Evolutionary conservation across 2,329 filamentous ascomycete species (phyloP), one percentile per base, ranked within the genome.

Genomic region (Aspergillus ustus): DNA sequence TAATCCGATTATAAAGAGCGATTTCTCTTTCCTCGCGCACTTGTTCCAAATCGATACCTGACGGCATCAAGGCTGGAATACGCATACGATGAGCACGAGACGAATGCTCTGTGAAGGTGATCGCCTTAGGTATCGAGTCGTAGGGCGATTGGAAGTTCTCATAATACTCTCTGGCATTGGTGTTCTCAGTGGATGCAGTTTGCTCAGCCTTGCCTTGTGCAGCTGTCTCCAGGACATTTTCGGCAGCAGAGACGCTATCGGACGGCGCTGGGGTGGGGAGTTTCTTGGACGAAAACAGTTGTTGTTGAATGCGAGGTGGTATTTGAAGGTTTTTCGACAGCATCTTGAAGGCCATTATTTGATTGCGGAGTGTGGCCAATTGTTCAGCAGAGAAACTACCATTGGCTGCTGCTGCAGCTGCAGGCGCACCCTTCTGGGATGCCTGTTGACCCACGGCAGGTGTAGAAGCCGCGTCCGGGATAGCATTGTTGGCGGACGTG

Each of bases 271-370:
- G 76, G 4, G 73, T 74, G 65, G 72, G 74, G 20, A 66, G 63
- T 64, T 77, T 78, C 65, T 79, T 70, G 73, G 76, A 88, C 49
- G 89, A 84, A 73, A 93, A 96, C 43, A 98, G 88, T 52, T 91
- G 87, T 72, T 94, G 91, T 74, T 96, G 92, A 66, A 97, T 85
- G 64, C 87, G 85, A 31, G 86, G 78, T 1, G 94, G 92, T 3
- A 98, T 87, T 0, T 93, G 90, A 15, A 90, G 84, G 68, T 97
- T 97, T 77, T 95, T 96, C 5, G 91, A 90, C 4, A 99, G 83
- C 67, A 93, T 85, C 78, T 96, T 96, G 79, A 97, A 98, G 0
- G 94, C 93, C 69, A 90, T 85, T 54, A 98, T 97, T 75, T 99
- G 95, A 67, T 91, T 89, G 63, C 92, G 85, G 9, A 99, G 81